A percentile compares a stretch with the other conserved stretches of the same genome.
Evolutionary conservation across 345 rosid genomes (phyloP).

Genomic region (Eucalyptus albens): DNA sequence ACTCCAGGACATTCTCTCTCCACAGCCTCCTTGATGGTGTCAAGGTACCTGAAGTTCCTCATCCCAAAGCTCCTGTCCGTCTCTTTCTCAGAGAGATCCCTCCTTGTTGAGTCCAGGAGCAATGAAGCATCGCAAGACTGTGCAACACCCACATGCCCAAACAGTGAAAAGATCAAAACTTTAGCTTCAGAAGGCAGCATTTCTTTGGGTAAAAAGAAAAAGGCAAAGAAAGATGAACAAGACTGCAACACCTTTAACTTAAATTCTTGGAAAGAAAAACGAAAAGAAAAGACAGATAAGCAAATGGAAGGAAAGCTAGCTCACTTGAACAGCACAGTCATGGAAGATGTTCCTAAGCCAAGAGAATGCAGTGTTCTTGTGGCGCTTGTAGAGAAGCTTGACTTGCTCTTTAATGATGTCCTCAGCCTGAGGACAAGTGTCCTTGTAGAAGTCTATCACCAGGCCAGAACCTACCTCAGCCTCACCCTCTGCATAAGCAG

Average conservation of each 20-base stretch:
- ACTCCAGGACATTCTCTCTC: slow-evolving; percentile 95
- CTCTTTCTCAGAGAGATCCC: slow-evolving; percentile 89
- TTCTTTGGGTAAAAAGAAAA: neutral
- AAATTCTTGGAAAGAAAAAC: neutral
- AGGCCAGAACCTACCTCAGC: slow-evolving; percentile 33
- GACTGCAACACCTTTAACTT: neutral
- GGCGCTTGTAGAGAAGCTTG: slow-evolving; percentile 92
- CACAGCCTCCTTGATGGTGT: slow-evolving; percentile 80
- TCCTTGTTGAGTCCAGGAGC: slow-evolving; percentile 92
- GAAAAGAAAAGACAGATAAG: neutral
- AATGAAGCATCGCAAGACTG: slow-evolving; percentile 97
- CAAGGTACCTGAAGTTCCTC: slow-evolving; percentile 91
- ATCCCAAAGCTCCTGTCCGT: slow-evolving; percentile 92
- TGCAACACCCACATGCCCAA: neutral
- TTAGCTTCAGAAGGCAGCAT: neutral
- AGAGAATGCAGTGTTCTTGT: slow-evolving; percentile 99
- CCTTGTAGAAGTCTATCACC: slow-evolving; percentile 75
- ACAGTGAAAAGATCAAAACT: neutral
- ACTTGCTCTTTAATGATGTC: slow-evolving; percentile 86
- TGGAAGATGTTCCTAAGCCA: slow-evolving; percentile 99
- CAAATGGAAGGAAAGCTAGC: neutral
- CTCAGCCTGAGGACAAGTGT: slow-evolving; percentile 93
- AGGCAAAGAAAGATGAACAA: neutral
- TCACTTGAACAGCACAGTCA: slow-evolving; percentile 66
- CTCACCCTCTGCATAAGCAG: neutral